Evolutionary conservation across 805 yeast species (phyloP).

Genomic region (Lipomyces chichibuensis): DNA sequence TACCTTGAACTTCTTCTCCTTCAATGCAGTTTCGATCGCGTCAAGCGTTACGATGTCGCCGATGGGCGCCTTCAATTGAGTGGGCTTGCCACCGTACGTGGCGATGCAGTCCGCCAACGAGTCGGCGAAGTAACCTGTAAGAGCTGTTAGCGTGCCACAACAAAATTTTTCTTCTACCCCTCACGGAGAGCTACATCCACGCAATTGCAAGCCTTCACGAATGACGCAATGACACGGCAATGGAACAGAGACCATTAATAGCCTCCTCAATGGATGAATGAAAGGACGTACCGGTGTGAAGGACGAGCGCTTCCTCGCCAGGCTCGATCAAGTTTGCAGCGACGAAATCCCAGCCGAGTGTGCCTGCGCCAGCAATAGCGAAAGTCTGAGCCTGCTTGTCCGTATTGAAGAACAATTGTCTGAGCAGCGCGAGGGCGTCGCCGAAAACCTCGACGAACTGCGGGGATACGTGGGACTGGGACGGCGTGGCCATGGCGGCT

Average conservation of each 20-base stretch:
- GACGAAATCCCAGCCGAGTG: slow-evolving; percentile 91
- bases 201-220: background rate
- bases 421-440: slow-evolving; percentile 63
- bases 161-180: background rate
- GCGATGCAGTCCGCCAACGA: slow-evolving; percentile 72
- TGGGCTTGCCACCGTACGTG: slow-evolving; percentile 76
- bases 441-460: slow-evolving; percentile 78
- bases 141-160: background rate
- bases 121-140: slow-evolving; percentile 32
- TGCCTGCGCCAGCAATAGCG: slow-evolving; percentile 87
- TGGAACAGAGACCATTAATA: background rate
- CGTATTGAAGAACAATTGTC: slow-evolving; percentile 68
- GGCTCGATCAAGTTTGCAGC: slow-evolving; percentile 70
- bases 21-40: slow-evolving; percentile 59
- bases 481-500: slow-evolving; percentile 76
- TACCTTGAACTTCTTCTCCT: slow-evolving; percentile 58
- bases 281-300: slow-evolving; percentile 75
- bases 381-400: slow-evolving; percentile 73
- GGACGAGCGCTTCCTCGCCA: slow-evolving; percentile 74
- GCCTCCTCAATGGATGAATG: background rate
- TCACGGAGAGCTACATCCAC: background rate
- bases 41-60: slow-evolving; percentile 70
- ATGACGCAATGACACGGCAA: background rate
- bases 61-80: slow-evolving; percentile 67
- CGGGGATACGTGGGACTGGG: slow-evolving; percentile 88